These are phyloP conservation scores for Nyctanthes arbortristis DNA, from an alignment of 257 asterid genomes.

Conservation along the genomic window DNA sequence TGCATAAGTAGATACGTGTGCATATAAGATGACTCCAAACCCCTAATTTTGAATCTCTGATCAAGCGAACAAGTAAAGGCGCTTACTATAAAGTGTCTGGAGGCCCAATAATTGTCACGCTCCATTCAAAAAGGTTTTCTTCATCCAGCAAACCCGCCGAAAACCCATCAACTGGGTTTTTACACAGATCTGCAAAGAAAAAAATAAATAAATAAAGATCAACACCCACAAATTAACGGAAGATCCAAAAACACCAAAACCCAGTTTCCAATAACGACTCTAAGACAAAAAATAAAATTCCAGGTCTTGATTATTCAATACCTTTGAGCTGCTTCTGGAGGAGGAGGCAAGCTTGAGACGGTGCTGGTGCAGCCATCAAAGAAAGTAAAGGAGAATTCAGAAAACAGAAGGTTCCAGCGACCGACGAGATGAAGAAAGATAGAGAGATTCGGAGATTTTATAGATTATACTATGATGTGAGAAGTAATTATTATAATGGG, in stretches of 20 bases:
- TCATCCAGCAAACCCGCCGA: constrained; percentile 96
- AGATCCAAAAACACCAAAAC: constrained; percentile 15
- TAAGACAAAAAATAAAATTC: background rate
- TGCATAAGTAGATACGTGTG: background rate
- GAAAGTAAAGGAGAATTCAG: constrained; percentile 12
- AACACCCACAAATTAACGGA: constrained; percentile 25
- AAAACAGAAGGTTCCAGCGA: constrained; percentile 21
- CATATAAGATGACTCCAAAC: constrained; percentile 1
- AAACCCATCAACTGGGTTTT: constrained; percentile 93
- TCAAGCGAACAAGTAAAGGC: background rate
- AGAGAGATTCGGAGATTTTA: background rate
- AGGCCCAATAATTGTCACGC: constrained; percentile 94
- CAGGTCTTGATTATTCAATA: constrained; percentile 17
- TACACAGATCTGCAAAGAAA: constrained; percentile 28
- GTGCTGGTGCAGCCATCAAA: constrained; percentile 68
- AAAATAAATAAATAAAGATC: background rate
- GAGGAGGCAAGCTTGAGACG: constrained; percentile 89
- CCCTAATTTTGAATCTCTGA: background rate
- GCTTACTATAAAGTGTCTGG: constrained; percentile 95
- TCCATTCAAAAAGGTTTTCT: constrained; percentile 88
- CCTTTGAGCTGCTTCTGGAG: constrained; percentile 97
- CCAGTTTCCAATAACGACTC: constrained; percentile 23
- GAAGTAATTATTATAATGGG: background rate
- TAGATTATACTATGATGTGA: background rate
- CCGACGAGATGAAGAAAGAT: constrained; percentile 18